These are phyloP conservation scores for Decorospora gaudefroyi DNA, from an alignment of 2,329 filamentous ascomycete genomes.

Conservation along the genomic window DNA sequence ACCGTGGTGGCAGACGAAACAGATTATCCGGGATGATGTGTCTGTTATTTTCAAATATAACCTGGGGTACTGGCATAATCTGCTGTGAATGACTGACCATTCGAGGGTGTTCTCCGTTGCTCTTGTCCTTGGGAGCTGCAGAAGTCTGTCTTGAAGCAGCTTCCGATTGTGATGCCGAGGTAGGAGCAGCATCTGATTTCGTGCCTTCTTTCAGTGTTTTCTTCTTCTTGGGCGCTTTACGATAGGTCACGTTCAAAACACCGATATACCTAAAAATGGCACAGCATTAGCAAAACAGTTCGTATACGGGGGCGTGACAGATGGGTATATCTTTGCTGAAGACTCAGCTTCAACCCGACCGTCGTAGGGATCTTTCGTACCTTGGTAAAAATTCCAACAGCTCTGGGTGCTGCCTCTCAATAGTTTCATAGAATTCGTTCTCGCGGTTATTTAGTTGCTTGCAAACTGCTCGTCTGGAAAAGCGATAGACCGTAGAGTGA, in stretches of 20 bases:
- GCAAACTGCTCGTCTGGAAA: conserved; percentile 92
- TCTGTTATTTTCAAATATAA: conserved; percentile 90
- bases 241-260: conserved; percentile 93
- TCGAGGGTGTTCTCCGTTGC: conserved; percentile 41
- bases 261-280: conserved; percentile 78
- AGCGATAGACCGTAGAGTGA: conserved; percentile 94
- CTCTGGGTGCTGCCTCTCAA: conserved; percentile 88
- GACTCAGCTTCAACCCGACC: conserved; percentile 48
- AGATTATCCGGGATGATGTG: conserved; percentile 89
- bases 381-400: conserved; percentile 89
- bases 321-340: conserved; percentile 42
- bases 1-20: conserved; percentile 64
- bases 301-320: not conserved
- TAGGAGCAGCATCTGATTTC: conserved; percentile 26
- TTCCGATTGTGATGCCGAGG: conserved; percentile 25
- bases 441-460: conserved; percentile 98
- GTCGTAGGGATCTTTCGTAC: conserved; percentile 37
- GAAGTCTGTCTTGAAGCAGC: conserved; percentile 23
- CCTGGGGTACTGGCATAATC: conserved; percentile 76
- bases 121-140: conserved; percentile 13
- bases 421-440: conserved; percentile 97
- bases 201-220: conserved; percentile 48
- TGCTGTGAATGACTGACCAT: conserved; percentile 77
- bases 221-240: conserved; percentile 72
- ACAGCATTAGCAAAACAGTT: conserved; percentile 39